Percentiles rank a stretch among this genome's conserved stretches.
Evolutionary conservation across 2,329 filamentous ascomycete genomes (phyloP).

Genomic region (Monosporascus sp.): DNA sequence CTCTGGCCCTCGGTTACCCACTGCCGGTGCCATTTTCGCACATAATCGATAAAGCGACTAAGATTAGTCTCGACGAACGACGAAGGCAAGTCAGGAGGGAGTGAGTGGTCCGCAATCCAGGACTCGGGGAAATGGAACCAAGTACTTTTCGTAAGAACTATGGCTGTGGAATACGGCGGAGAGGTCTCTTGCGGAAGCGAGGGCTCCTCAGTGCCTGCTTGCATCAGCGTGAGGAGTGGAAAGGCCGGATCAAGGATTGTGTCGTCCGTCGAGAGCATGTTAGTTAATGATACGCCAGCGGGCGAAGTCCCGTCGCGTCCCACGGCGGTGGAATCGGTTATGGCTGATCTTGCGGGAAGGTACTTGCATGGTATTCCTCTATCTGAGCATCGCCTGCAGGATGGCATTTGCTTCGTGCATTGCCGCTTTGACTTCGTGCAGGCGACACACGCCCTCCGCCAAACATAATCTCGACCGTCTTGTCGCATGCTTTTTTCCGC

Average conservation of each 20-base stretch:
- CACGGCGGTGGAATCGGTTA: neutral
- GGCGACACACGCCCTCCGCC: slow-evolving; percentile 28
- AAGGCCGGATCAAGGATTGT: slow-evolving; percentile 1
- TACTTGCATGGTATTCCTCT: slow-evolving; percentile 17
- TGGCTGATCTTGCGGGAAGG: slow-evolving; percentile 12
- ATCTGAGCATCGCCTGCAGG: slow-evolving; percentile 26
- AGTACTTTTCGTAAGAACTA: neutral
- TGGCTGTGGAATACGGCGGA: neutral
- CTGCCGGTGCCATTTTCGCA: slow-evolving; percentile 17
- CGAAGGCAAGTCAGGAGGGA: neutral
- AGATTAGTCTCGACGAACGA: slow-evolving; percentile 10
- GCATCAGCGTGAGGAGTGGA: slow-evolving; percentile 4
- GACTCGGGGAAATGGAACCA: slow-evolving; percentile 18
- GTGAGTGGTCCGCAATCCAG: slow-evolving; percentile 14
- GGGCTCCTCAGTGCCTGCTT: neutral
- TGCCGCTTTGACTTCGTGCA: slow-evolving; percentile 25
- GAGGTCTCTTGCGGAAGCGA: neutral
- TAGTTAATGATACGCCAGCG: too few relatives aligned
- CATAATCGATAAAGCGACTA: slow-evolving; percentile 21
- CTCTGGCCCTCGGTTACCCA: slow-evolving; percentile 18
- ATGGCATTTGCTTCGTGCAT: slow-evolving; percentile 29
- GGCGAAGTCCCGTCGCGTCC: neutral
- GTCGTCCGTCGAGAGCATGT: neutral
- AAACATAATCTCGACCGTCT: slow-evolving; percentile 1
- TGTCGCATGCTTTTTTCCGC: too few relatives aligned